Evolutionary conservation across 2,329 filamentous ascomycete genomes (phyloP), one percentile per base, ranked within the genome.

Genomic region (Ceratocystis alfenasii): DNA sequence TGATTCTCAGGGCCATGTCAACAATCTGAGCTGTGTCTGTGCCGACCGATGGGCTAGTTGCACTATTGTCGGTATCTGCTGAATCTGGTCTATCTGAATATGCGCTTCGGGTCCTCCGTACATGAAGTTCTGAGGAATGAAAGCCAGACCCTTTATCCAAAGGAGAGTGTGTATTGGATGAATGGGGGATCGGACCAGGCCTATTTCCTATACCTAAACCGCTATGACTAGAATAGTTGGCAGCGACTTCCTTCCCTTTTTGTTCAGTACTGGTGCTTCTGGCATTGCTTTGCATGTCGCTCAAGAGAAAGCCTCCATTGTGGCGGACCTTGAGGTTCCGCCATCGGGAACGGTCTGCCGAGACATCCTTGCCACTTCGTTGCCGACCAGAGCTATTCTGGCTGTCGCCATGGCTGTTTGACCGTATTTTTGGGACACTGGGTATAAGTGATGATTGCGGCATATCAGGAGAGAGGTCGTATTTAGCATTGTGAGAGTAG

Each of bases 1-100:
- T 95, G 62, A 97, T 76, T 69, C 87, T 94, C 70, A 97, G 76
- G 1, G 93, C 93, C 83, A 97, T 89, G 72, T 91, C 91, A 53
- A 97, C 90, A 69, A 97, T 95, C 74, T 96, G 89, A 3, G 87
- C 84, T 6, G 92, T 88, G 72, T 96, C 92, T 64, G 68, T 46
- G 22, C 70, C 46, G 7, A 59, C 12, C 2, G 22, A 59, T 59
- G 55, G 55, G 20, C 55, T 25, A 8, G 17, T 59, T 36, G 55
- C 12, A 15, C 55, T 36, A 36, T 57, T 55, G 68, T 69, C 28
- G 70, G 70, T 46, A 71, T 71, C 41, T 68, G 66, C n/a, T 71
- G 69, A 55, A 70, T 72, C 62, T 71, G 70, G 36, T 70, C 67
- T 33, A 44, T 68, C 61, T 25, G 59, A 60, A 45, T 36, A 53